Conservation (phyloP, 371 early-diverging fungal species). For the Mucor ambiguus region DNA sequence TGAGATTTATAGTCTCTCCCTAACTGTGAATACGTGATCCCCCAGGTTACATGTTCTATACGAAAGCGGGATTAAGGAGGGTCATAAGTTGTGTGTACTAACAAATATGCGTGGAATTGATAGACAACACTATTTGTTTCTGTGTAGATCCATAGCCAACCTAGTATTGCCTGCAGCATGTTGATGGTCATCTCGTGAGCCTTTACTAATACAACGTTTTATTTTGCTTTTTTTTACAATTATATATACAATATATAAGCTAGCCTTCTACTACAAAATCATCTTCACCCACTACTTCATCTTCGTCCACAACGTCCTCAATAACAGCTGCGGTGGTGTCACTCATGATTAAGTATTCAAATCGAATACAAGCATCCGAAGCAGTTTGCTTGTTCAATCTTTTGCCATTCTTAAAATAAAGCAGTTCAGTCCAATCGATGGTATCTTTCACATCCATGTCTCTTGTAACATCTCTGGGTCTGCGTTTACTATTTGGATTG, state of each 20-base stretch:
- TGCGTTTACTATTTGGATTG: constrained; percentile 16
- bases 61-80: neutral
- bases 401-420: constrained; percentile 16
- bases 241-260: neutral
- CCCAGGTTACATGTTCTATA: neutral
- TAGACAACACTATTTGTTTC: neutral
- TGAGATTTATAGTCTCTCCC: neutral
- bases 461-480: constrained; percentile 20
- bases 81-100: neutral
- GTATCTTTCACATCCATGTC: constrained; percentile 15
- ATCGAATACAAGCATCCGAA: constrained; percentile 27
- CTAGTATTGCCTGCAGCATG: neutral
- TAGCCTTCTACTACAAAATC: neutral
- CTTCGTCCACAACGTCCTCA: neutral
- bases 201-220: neutral
- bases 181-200: neutral
- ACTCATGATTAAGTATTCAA: constrained; percentile 31
- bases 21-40: neutral
- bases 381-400: constrained; percentile 16
- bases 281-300: neutral
- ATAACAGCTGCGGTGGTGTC: constrained; percentile 20
- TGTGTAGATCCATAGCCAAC: neutral
- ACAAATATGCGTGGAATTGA: neutral
- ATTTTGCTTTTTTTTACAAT: neutral
- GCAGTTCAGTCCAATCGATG: constrained; percentile 33